phyloP scores from a whole-genome alignment of 1,284 basidiomycete species.

The Vanrija humicola region DNA sequence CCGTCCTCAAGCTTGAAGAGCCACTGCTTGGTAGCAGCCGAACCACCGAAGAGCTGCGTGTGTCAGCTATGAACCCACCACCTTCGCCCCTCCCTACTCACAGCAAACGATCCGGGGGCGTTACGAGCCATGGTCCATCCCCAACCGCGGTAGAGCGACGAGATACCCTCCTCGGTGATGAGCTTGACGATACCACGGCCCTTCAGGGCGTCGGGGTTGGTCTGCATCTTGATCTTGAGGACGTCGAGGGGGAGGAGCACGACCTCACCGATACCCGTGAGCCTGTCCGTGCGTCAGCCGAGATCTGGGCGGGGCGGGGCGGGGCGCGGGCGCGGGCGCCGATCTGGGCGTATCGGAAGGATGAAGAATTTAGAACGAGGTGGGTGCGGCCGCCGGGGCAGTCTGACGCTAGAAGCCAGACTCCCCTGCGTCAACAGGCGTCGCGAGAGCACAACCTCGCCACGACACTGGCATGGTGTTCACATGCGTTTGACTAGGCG shows the following conservation, averaged over 20 bases:
- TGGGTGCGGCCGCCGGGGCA: no score
- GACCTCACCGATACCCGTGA: slow-evolving; percentile 96
- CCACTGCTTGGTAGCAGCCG: slow-evolving; percentile 91
- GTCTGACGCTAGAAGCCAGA: no score
- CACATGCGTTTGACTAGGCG: no score
- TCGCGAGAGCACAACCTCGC: no score
- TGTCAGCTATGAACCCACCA: background rate
- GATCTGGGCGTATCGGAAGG: background rate
- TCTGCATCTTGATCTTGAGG: slow-evolving; percentile 97
- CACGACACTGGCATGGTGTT: no score
- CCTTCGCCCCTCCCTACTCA: slow-evolving; percentile 50
- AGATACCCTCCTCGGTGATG: slow-evolving; percentile 82
- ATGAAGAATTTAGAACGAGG: no score
- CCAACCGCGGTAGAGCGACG: slow-evolving; percentile 90
- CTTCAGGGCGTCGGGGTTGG: slow-evolving; percentile 92
- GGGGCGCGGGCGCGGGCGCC: background rate
- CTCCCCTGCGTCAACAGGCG: no score
- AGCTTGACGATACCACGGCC: slow-evolving; percentile 86
- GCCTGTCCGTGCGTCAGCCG: slow-evolving; percentile 51
- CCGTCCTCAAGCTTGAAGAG: slow-evolving; percentile 84
- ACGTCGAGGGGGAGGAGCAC: slow-evolving; percentile 92
- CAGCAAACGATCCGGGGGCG: slow-evolving; percentile 91
- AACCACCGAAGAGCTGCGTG: slow-evolving; percentile 85
- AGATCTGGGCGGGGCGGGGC: background rate
- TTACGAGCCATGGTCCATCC: slow-evolving; percentile 99